Base-by-base conservation (phyloP, 257 asterid species). In the Thymus quinquecostatus region DNA sequence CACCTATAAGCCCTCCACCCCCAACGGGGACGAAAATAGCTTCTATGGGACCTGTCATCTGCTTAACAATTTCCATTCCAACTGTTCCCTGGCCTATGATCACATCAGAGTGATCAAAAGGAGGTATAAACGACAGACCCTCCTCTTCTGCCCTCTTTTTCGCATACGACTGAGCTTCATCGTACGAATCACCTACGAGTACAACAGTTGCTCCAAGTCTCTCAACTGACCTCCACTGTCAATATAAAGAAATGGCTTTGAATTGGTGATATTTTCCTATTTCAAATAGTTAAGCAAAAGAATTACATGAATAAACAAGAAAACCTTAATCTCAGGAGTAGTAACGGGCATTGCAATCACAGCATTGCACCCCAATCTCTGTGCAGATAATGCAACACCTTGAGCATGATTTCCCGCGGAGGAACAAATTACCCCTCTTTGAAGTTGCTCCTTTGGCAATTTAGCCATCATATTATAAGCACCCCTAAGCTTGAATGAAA, bases 401-500 rank as follows among this genome's bases (percentile, higher is more conserved):
- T 92, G 97, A 29, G 97, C 97, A 51, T 92, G 97, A 73, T 92
- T 92, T 56, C 97, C 97, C 13, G 97, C 97, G 6, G 97, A 92
- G 48, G 97, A 92, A 79, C 97, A 92, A 32, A 91, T 84, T 28
- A 91, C 97, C 33, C 97, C 97, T 75, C 75, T 82, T 69, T 87
- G 70, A 40, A 86, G 72, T 80, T 81, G 93, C 72, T 86, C 88
- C 53, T 78, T 87, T 21, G 95, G 83, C 75, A 92, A 86, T 78
- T 83, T 92, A 6, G 96, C 96, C 97, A 92, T 92, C 97, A 92
- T 92, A 76, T 92, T 89, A 75, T 92, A 92, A 61, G 97, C 97
- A 49, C 97, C 97, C 65, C 97, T 86, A 72, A 92, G 86, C 86
- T 92, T 92, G 83, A 92, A 92, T 3, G 97, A 92, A 60, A 92